Evolutionary conservation across 371 early-diverging fungal genomes (phyloP).

Genomic region (Enteropsectra breve): DNA sequence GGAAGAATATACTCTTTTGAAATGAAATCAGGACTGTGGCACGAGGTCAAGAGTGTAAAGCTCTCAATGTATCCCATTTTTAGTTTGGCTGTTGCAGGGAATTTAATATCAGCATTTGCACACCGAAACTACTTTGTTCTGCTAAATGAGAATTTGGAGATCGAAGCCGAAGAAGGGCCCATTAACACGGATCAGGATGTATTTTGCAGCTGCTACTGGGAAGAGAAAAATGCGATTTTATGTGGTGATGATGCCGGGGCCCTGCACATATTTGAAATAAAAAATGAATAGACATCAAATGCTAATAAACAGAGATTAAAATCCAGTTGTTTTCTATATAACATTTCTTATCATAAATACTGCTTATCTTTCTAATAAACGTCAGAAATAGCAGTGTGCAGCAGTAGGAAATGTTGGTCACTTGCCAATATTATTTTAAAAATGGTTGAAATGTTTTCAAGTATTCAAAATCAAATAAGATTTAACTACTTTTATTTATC

Average conservation of each 20-base stretch:
- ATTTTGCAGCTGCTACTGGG: constrained; percentile 14
- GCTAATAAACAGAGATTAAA: too few species aligned
- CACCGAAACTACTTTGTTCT: constrained; percentile 25
- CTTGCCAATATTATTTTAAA: too few species aligned
- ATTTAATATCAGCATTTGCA: constrained; percentile 1
- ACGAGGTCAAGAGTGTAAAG: background rate
- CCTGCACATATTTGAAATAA: constrained; percentile 8
- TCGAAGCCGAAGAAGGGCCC: background rate
- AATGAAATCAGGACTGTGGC: constrained; percentile 33
- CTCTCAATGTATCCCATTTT: constrained; percentile 33
- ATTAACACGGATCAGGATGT: background rate
- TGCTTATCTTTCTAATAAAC: too few species aligned
- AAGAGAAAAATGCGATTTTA: constrained; percentile 3
- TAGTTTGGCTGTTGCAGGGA: constrained; percentile 8
- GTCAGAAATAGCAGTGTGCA: too few species aligned
- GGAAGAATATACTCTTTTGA: constrained; percentile 39
- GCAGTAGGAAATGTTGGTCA: too few species aligned
- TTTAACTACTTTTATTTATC: too few species aligned
- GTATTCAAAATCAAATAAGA: too few species aligned
- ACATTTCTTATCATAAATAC: too few species aligned
- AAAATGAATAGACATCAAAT: too few species aligned
- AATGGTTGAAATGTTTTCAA: too few species aligned
- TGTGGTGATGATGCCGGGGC: constrained; percentile 27
- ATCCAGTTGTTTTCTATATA: too few species aligned
- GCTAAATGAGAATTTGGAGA: constrained; percentile 14